Percentiles rank a stretch among this genome's conserved stretches.
These are phyloP conservation scores for Cladophialophora bantiana DNA, from an alignment of 2,329 filamentous ascomycete species.

Conservation along the genomic window DNA sequence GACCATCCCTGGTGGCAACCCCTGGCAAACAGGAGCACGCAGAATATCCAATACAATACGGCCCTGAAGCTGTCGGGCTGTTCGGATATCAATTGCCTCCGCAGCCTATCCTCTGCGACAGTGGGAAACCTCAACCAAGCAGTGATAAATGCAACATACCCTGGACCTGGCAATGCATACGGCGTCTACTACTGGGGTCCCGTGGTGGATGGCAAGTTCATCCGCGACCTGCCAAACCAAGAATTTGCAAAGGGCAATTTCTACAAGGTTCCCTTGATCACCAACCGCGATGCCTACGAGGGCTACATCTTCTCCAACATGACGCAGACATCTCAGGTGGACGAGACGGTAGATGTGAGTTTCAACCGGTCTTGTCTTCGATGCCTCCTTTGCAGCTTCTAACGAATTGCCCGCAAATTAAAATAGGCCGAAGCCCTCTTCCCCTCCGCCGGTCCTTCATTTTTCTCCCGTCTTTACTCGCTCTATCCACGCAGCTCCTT, in stretches of 20 bases:
- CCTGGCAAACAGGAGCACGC: constrained; percentile 43
- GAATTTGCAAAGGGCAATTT: constrained; percentile 43
- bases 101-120: constrained; percentile 10
- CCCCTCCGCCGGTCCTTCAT: constrained; percentile 46
- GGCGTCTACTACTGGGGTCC: constrained; percentile 34
- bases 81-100: constrained; percentile 25
- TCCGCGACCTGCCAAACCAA: constrained; percentile 45
- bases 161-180: constrained; percentile 21
- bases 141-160: constrained; percentile 23
- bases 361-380: not conserved
- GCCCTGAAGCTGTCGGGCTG: constrained; percentile 59
- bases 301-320: constrained; percentile 47
- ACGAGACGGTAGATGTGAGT: constrained; percentile 42
- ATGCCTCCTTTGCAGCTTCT: not conserved
- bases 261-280: constrained; percentile 46
- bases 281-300: constrained; percentile 49
- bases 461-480: constrained; percentile 51
- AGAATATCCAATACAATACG: constrained; percentile 48
- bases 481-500: constrained; percentile 47
- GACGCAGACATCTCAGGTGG: constrained; percentile 41
- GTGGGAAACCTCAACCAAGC: constrained; percentile 25
- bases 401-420: not conserved
- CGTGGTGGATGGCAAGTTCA: constrained; percentile 46
- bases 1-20: constrained; percentile 49
- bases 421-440: constrained; percentile 42